A percentile compares a stretch with the other conserved stretches of the same genome.
Conservation (phyloP, 169 alveolate species). For the Hepatocystis sp. region DNA sequence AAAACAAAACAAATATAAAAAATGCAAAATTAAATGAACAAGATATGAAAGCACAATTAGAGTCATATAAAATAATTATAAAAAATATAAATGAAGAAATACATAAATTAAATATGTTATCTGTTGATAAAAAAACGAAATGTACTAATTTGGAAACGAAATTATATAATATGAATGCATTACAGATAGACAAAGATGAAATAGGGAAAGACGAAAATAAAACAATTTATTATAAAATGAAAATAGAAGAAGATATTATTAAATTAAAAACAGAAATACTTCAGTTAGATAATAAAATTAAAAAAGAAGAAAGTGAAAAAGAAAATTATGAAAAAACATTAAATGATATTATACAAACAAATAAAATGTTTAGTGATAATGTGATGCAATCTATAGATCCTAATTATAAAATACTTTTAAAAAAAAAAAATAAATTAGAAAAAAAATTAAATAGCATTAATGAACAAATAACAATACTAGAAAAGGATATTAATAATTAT, state of each 20-base stretch:
- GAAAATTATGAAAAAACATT: slow-evolving; percentile 37
- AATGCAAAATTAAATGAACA: slow-evolving; percentile 54
- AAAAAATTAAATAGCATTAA: slow-evolving; percentile 51
- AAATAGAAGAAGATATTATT: slow-evolving; percentile 55
- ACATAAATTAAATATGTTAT: slow-evolving; percentile 47
- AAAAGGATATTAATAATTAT: slow-evolving; percentile 33
- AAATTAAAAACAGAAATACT: slow-evolving; percentile 37
- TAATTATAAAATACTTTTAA: slow-evolving; percentile 41
- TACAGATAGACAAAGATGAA: slow-evolving; percentile 5
- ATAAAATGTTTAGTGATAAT: slow-evolving; percentile 54
- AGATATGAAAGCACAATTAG: slow-evolving; percentile 49
- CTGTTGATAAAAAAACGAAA: slow-evolving; percentile 35
- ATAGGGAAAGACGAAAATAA: slow-evolving; percentile 7
- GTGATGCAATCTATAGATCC: slow-evolving; percentile 65
- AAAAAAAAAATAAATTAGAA: slow-evolving; percentile 68
- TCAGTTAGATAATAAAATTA: slow-evolving; percentile 13
- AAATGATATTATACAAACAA: slow-evolving; percentile 52
- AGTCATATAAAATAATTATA: slow-evolving; percentile 36
- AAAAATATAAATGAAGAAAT: slow-evolving; percentile 60
- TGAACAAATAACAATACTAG: slow-evolving; percentile 10
- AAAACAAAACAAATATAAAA: slow-evolving; percentile 19
- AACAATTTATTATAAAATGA: slow-evolving; percentile 41
- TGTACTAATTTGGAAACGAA: slow-evolving; percentile 50
- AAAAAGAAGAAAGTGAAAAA: slow-evolving; percentile 15
- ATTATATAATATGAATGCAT: slow-evolving; percentile 1